Base-by-base conservation (phyloP, 345 rosid species). In the Microthlaspi erraticum region DNA sequence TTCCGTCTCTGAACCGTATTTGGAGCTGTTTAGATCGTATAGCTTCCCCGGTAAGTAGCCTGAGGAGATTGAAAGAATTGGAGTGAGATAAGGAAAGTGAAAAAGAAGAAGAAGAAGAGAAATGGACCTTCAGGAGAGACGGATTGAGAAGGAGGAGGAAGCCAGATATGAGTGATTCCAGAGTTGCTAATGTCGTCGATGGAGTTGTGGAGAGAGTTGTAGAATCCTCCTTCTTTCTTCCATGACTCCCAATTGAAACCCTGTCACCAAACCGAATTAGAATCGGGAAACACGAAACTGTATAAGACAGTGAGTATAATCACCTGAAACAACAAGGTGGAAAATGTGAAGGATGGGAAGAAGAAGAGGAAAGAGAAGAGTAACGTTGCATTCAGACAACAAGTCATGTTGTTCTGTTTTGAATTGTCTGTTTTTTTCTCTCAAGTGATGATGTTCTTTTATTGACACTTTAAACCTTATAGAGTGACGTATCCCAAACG, bases 41-140 rank as follows among this genome's bases (percentile, higher is more conserved):
- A 93, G 81, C 77, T 92, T 83, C n/a, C 97, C 97, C 2, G 97
- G 97, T 73, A 93, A 31, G 72, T 93, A 93, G 10, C 98, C 98
- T 92, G 58, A 3, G 9, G 0, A 61, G 12, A 61, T 11, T 45
- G 16, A 13, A 13, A 31, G 5, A 11, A 11, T 5, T 26, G 31
- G 41, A 11, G 68, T 59, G 11, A 20, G 54, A 50, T 26, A 19
- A 32, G 38, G 34, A 14, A 62, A 48, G 2, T 39, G 1, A 12
- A 12, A 12, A 39, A 6, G 4, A 18, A 14, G 23, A 10, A 14
- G 37, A 1, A 11, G 6, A 16, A 56, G 23, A 5, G 41, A 2
- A 12, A 42, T 1, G n/a, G 65, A 87, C 98, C 97, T 75, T 90
- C 74, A 0, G 81, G 80, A 11, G 80, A 70, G 41, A 43, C 87